Conservation (phyloP, 495 filamentous ascomycete species). For the Poronia punctata region DNA sequence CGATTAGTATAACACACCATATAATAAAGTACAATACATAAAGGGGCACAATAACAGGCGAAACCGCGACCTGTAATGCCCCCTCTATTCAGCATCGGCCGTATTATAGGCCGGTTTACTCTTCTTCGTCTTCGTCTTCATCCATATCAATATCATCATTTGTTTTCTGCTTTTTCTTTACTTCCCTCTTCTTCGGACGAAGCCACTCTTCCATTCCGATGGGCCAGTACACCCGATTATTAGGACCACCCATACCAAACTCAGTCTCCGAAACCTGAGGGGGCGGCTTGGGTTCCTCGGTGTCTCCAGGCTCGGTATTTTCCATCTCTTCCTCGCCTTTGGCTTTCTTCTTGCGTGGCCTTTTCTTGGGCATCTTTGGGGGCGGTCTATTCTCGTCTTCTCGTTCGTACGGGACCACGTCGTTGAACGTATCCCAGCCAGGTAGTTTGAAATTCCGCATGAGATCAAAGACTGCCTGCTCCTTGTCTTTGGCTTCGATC, state of each 20-base stretch:
- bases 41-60: no score
- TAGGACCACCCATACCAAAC: conserved; percentile 78
- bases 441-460: conserved; percentile 83
- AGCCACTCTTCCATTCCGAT: conserved; percentile 86
- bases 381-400: conserved; percentile 68
- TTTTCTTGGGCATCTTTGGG: conserved; percentile 38
- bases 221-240: conserved; percentile 90
- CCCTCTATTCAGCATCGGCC: background rate
- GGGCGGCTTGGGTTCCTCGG: conserved; percentile 25
- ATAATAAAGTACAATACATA: no score
- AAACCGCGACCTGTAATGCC: no score
- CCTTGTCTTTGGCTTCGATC: conserved; percentile 98
- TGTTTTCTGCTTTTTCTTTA: conserved; percentile 48
- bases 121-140: background rate
- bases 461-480: conserved; percentile 92
- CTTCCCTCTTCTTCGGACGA: conserved; percentile 63
- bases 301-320: conserved; percentile 38
- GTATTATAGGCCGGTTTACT: background rate
- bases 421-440: conserved; percentile 65
- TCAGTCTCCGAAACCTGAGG: conserved; percentile 59
- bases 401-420: conserved; percentile 70
- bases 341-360: conserved; percentile 32
- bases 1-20: no score
- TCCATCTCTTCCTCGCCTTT: conserved; percentile 39
- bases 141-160: conserved; percentile 12